Conservation (phyloP, 2,329 filamentous ascomycete species). For the Teratosphaeria nubilosa region DNA sequence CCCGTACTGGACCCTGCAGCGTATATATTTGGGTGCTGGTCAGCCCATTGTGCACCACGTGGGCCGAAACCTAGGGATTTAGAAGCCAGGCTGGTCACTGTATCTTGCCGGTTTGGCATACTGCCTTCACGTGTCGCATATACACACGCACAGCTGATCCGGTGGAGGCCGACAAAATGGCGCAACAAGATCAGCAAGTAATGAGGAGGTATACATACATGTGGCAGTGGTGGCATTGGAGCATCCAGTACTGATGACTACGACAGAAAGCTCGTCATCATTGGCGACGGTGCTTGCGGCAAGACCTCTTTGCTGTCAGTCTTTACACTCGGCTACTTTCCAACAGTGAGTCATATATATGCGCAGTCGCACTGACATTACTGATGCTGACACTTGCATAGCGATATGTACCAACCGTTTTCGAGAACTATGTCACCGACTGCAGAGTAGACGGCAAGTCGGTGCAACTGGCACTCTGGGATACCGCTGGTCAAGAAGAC, state of each 20-base stretch:
- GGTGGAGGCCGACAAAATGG: constrained; percentile 15
- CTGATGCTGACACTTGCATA: constrained; percentile 3
- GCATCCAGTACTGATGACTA: constrained; percentile 6
- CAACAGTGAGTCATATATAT: constrained; percentile 64
- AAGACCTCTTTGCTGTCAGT: constrained; percentile 97
- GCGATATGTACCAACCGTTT: constrained; percentile 73
- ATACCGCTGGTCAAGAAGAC: constrained; percentile 98
- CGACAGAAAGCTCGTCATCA: constrained; percentile 84
- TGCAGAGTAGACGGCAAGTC: constrained; percentile 96
- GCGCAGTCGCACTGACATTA: not conserved
- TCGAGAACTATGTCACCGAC: constrained; percentile 99
- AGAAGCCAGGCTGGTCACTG: not conserved
- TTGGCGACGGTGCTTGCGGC: constrained; percentile 93
- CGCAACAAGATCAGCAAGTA: constrained; percentile 27
- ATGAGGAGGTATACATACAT: constrained; percentile 26
- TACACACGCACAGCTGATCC: not conserved
- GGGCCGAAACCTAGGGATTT: not conserved
- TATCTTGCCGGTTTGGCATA: not conserved
- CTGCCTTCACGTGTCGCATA: not conserved
- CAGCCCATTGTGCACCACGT: not conserved
- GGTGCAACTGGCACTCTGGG: constrained; percentile 96
- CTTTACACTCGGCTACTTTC: constrained; percentile 96
- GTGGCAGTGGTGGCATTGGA: not conserved
- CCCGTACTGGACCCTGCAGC: not conserved
- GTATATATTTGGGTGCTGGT: not conserved